Evolutionary conservation across 176 grass and related monocot genomes (phyloP), one percentile per base, ranked within the genome.

Genomic region (Miscanthus lutarioriparius): DNA sequence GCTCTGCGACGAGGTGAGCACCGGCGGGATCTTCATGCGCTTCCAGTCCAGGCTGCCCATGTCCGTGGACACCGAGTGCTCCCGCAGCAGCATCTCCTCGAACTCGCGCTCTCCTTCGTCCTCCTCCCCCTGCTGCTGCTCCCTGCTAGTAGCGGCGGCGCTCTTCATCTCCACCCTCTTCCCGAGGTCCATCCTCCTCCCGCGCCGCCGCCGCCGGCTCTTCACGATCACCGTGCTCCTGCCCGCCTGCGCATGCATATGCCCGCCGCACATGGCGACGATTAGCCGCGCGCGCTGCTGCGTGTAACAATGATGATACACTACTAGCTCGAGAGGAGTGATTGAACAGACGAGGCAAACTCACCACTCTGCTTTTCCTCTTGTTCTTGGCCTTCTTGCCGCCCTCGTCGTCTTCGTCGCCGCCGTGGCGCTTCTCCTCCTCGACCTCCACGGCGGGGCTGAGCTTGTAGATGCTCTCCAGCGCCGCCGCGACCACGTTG

Each of bases 381-480:
- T 67, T 81, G 37, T 22, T 79, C 77, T 59, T 64, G 2, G 12
- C 70, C 84, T 83, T 66, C 45, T 79, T 72, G 1, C 6, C 30
- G 63, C 25, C 8, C 6, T 39, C 63, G 22, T 14, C 78, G 6
- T 35, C 67, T 3, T 74, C 61, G 5, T 61, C 16, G 10, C 5
- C 61, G 19, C 48, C 19, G 20, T 62, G 58, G 3, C 58, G 58
- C 58, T 4, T 62, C 30, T 64, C 22, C 33, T 90, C 90, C 2
- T 78, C 85, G 20, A 14, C 62, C 62, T 64, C 62, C 3, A 88
- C 83, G 30, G 89, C 77, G 17, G 95, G 92, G 91, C 95, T 98
- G 59, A 93, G 91, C 82, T 93, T 87, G 89, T 95, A 98, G 69
- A 98, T 92, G 86, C 75, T 95, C 92, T 98, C 95, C 14, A 98